Evolutionary conservation across 176 grass and related monocot species (phyloP), one percentile per base, ranked within the genome.

Genomic region (Olyra latifolia): DNA sequence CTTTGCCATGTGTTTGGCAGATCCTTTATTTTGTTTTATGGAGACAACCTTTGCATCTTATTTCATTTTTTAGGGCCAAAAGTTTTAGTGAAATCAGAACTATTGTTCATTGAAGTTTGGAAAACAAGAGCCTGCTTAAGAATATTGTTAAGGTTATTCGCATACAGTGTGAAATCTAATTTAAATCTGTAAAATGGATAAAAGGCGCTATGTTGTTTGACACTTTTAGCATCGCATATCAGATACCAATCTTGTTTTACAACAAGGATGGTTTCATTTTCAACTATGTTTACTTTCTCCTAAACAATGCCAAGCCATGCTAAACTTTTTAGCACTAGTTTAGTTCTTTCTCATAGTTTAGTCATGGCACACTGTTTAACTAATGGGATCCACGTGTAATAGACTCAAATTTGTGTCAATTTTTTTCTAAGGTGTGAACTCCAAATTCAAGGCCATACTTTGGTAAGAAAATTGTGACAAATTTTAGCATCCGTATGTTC

Each of bases 161-260:
- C 16, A 25, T 28, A 4, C 10, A 29, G 64, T 80, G 64, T 69
- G 77, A 69, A 80, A 56, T 42, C 44, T 72, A 59, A 69, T 20
- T 10, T 46, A 61, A 12, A 45, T 48, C 10, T 32, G n/a, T 13
- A 22, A 13, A 41, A 40, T 38, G 8, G 43, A 30, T 20, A 15
- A 65, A 65, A 64, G 19, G 11, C 10, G 22, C 35, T 17, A 42
- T 75, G 25, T 20, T 23, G 23, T 10, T 77, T 7, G 19, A 45
- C 6, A 45, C 12, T 20, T 23, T 80, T 43, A 70, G 35, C 20
- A 39, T 27, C 38, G 7, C 52, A 55, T 22, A 55, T 9, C 53
- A 55, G 20, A 3, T 32, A 77, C 9, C 9, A 20, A 41, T n/a
- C 16, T 29, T 41, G 14, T 5, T 55, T 2, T n/a, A n/a, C n/a